Conservation (phyloP, 352 stramenopile species). For the Phytophthora palmivora region DNA sequence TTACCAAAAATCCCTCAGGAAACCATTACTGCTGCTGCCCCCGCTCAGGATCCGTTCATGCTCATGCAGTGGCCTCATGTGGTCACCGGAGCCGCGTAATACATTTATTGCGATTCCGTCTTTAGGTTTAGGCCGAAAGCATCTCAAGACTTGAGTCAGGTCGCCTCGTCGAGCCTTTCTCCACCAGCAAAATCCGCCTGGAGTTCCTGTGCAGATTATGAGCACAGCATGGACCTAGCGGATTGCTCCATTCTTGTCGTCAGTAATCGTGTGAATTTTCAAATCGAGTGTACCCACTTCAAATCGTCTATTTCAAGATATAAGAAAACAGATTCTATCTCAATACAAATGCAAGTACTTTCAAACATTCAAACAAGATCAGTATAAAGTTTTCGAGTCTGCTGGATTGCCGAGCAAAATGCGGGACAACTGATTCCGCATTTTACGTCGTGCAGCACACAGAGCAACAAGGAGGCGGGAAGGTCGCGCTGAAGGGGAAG, state of each 20-base stretch:
- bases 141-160: not conserved
- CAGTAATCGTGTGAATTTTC: not conserved
- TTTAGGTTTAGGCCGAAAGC: conserved; percentile 6
- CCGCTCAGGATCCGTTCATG: conserved; percentile 6
- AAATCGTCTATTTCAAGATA: conserved; percentile 10
- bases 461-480: not conserved
- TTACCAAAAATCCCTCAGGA: not conserved
- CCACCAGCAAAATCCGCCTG: conserved; percentile 5
- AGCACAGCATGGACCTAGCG: not conserved
- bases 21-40: not conserved
- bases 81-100: not conserved
- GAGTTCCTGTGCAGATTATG: conserved; percentile 17
- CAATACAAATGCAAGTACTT: not conserved
- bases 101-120: not conserved
- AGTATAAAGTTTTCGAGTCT: not conserved
- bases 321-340: not conserved
- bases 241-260: not conserved
- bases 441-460: not conserved
- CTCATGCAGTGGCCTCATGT: not conserved
- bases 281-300: conserved; percentile 9
- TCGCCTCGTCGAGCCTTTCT: not conserved
- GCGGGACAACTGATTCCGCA: conserved; percentile 17
- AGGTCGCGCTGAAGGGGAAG: conserved; percentile 9
- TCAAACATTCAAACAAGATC: not conserved
- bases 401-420: conserved; percentile 9